phyloP scores from a whole-genome alignment of 352 stramenopile species.

The Thraustochytrium striatum region DNA sequence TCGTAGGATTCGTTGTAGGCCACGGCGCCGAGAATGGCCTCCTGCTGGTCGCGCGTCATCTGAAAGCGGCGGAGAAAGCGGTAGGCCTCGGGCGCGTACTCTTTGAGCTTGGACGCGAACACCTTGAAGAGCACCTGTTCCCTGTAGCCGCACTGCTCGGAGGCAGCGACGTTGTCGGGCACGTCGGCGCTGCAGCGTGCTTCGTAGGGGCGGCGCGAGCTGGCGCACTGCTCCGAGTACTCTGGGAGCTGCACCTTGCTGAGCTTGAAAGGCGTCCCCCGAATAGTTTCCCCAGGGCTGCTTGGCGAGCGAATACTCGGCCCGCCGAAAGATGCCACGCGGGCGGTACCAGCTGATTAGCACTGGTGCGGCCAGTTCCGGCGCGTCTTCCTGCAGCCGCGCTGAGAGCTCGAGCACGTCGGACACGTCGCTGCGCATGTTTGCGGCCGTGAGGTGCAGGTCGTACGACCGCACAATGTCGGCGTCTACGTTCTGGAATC shows the following conservation, averaged over 20 bases:
- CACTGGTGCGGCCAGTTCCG: not conserved
- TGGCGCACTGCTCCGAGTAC: not conserved
- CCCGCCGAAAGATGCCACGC: constrained; percentile 18
- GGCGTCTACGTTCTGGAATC: constrained; percentile 39
- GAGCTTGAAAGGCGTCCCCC: constrained; percentile 1
- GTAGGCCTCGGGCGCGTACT: constrained; percentile 43
- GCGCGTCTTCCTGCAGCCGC: constrained; percentile 2
- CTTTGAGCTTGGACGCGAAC: constrained; percentile 43
- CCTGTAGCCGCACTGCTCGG: constrained; percentile 34
- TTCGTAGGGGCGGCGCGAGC: not conserved
- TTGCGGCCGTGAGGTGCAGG: not conserved
- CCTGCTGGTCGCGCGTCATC: constrained; percentile 26
- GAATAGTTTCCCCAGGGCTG: constrained; percentile 39
- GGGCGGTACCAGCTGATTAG: constrained; percentile 36
- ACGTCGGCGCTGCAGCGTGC: not conserved
- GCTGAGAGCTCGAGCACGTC: constrained; percentile 34
- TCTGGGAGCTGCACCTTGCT: constrained; percentile 39
- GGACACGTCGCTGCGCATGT: constrained; percentile 6
- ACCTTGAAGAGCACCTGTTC: constrained; percentile 45
- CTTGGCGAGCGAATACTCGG: constrained; percentile 10
- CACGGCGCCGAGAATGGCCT: not conserved
- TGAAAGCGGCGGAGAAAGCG: constrained; percentile 15
- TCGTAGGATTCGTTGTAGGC: constrained; percentile 40
- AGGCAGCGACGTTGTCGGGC: not conserved
- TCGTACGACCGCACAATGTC: constrained; percentile 14